Conservation (phyloP, 768 basidiomycete species). For the Lanmaoa pseudosensibilis region DNA sequence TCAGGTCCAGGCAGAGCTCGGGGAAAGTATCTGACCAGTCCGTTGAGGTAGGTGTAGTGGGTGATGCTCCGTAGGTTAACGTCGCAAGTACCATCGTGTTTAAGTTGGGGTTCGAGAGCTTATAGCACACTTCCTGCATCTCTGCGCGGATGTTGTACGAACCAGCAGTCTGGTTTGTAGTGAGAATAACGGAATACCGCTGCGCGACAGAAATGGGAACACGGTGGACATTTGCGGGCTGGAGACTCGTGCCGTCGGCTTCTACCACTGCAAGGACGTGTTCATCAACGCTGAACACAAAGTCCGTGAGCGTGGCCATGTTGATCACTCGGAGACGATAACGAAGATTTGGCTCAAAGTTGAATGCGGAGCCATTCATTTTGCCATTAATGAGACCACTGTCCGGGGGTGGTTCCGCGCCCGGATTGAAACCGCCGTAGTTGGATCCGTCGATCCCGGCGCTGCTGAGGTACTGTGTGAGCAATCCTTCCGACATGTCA, state of each 20-base stretch:
- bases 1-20: constrained; percentile 24
- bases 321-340: constrained; percentile 52
- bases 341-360: constrained; percentile 35
- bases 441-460: constrained; percentile 30
- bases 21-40: constrained; percentile 32
- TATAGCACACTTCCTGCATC: constrained; percentile 35
- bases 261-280: constrained; percentile 50
- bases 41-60: constrained; percentile 24
- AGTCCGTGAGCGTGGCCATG: constrained; percentile 46
- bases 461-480: constrained; percentile 31
- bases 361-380: constrained; percentile 24
- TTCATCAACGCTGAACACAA: constrained; percentile 45
- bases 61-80: constrained; percentile 27
- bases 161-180: constrained; percentile 39
- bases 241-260: constrained; percentile 46
- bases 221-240: constrained; percentile 39
- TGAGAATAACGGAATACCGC: constrained; percentile 49
- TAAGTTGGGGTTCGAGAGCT: constrained; percentile 30
- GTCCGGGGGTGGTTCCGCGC: constrained; percentile 41
- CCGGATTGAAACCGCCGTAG: constrained; percentile 30
- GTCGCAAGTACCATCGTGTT: constrained; percentile 32
- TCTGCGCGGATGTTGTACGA: constrained; percentile 39
- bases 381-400: constrained; percentile 37
- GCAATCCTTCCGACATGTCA: constrained; percentile 30
- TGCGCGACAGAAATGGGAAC: constrained; percentile 47